phyloP scores from a whole-genome alignment of 176 grass and related monocot species.

The Bromus sterilis region DNA sequence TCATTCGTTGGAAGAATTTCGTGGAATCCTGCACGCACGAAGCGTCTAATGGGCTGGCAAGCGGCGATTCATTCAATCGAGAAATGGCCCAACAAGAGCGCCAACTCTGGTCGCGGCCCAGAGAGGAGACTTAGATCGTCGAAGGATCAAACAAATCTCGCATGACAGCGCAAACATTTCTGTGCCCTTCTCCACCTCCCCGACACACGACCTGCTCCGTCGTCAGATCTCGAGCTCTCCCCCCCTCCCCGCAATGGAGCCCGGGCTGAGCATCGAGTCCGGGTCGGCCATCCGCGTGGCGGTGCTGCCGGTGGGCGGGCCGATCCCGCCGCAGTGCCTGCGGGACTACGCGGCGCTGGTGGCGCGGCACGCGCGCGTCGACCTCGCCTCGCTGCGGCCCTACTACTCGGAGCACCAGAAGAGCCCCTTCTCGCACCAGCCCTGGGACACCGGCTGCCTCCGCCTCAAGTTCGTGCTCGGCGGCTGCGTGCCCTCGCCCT shows the following conservation, averaged over 20 bases:
- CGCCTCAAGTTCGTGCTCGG: slow-evolving; percentile 89
- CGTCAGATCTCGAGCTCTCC: slow-evolving; percentile 40
- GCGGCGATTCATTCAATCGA: too few species aligned
- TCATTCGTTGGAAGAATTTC: too few species aligned
- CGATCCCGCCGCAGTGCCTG: slow-evolving; percentile 58
- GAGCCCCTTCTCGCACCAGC: slow-evolving; percentile 82
- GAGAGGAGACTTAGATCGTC: not conserved
- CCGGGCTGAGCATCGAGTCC: slow-evolving; percentile 93
- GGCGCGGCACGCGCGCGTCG: slow-evolving; percentile 56
- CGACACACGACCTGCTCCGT: not conserved
- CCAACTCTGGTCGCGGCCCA: not conserved
- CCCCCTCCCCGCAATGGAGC: slow-evolving; percentile 61
- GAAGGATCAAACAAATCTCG: not conserved
- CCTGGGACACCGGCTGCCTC: slow-evolving; percentile 74
- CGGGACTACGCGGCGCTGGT: slow-evolving; percentile 78
- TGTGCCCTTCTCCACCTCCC: not conserved
- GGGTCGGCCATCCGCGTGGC: slow-evolving; percentile 73
- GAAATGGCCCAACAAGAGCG: not conserved
- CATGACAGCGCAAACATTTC: not conserved
- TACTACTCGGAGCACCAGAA: slow-evolving; percentile 99
- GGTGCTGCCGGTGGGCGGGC: slow-evolving; percentile 74
- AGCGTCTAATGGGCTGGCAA: too few species aligned
- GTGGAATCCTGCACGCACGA: too few species aligned
- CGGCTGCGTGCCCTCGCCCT: slow-evolving; percentile 68
- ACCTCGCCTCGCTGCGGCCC: slow-evolving; percentile 67